Evolutionary conservation across 148 eudicot genomes (phyloP).

Genomic region (Silene latifolia): DNA sequence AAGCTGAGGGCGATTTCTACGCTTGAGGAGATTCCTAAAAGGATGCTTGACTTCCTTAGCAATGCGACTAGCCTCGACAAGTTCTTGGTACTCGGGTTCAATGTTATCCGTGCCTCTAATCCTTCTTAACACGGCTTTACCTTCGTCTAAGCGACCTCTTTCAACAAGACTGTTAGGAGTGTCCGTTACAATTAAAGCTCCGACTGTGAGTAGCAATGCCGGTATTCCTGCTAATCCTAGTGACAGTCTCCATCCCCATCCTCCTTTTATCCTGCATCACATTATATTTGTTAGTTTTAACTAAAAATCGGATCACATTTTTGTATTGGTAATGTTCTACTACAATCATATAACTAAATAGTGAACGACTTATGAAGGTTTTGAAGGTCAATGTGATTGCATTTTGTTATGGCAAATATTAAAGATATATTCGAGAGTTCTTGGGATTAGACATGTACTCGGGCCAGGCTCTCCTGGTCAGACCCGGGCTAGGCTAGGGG

Average conservation of each 20-base stretch:
- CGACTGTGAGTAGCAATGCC: constrained; percentile 60
- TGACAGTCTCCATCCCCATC: constrained; percentile 94
- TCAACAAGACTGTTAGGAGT: constrained; percentile 92
- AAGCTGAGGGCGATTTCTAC: constrained; percentile 72
- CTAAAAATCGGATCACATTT: not conserved
- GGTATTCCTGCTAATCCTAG: constrained; percentile 84
- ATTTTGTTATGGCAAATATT: too few species aligned
- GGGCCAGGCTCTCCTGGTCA: too few species aligned
- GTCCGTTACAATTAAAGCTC: constrained; percentile 65
- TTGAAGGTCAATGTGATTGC: too few species aligned
- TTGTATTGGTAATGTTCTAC: too few species aligned
- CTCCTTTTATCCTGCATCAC: constrained; percentile 59
- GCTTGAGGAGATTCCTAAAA: constrained; percentile 66
- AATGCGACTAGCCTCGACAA: constrained; percentile 72
- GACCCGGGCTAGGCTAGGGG: too few species aligned
- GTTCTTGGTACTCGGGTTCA: constrained; percentile 77
- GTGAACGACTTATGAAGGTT: too few species aligned
- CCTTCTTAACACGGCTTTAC: constrained; percentile 58
- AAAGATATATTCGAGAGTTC: too few species aligned
- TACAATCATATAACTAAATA: too few species aligned
- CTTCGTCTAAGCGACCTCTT: constrained; percentile 75
- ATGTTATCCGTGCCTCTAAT: constrained; percentile 86
- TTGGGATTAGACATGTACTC: too few species aligned
- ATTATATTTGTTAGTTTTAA: not conserved
- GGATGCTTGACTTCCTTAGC: constrained; percentile 74